phyloP scores from a whole-genome alignment of 176 grass and related monocot species.

The Lolium multiflorum region DNA sequence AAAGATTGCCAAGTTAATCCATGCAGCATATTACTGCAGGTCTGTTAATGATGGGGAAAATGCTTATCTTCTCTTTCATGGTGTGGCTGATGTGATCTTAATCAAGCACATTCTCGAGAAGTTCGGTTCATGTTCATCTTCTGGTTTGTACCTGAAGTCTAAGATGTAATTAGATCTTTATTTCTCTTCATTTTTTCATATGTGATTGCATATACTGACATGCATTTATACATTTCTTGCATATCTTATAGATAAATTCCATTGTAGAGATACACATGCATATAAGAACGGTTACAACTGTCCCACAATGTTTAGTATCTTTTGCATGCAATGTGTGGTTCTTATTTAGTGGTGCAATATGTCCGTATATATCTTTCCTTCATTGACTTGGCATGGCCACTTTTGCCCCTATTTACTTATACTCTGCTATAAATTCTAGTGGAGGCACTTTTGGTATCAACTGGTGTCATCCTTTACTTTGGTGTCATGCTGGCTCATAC shows the following conservation, averaged over 20 bases:
- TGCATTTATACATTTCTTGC: background rate
- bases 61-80: constrained; percentile 68
- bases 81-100: constrained; percentile 69
- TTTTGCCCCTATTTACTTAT: constrained; percentile 18
- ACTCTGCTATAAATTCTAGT: constrained; percentile 61
- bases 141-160: constrained; percentile 82
- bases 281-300: constrained; percentile 1
- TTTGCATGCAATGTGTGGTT: too few species aligned
- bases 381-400: too few species aligned
- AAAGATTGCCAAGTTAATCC: constrained; percentile 14
- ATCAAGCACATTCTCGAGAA: constrained; percentile 81
- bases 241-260: background rate
- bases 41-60: constrained; percentile 41
- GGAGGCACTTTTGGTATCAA: constrained; percentile 80
- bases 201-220: constrained; percentile 19
- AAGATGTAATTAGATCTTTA: too few species aligned
- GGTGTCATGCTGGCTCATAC: constrained; percentile 75
- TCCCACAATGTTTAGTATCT: background rate
- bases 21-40: constrained; percentile 48
- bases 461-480: constrained; percentile 85
- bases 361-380: too few species aligned
- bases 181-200: constrained; percentile 12
- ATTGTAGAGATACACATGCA: constrained; percentile 16
- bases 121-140: constrained; percentile 91
- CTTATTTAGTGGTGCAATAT: too few species aligned